A percentile compares a stretch with the other conserved stretches of the same genome.
These are phyloP conservation scores for Aspergillus haitiensis DNA, from an alignment of 495 filamentous ascomycete genomes.

Conservation along the genomic window DNA sequence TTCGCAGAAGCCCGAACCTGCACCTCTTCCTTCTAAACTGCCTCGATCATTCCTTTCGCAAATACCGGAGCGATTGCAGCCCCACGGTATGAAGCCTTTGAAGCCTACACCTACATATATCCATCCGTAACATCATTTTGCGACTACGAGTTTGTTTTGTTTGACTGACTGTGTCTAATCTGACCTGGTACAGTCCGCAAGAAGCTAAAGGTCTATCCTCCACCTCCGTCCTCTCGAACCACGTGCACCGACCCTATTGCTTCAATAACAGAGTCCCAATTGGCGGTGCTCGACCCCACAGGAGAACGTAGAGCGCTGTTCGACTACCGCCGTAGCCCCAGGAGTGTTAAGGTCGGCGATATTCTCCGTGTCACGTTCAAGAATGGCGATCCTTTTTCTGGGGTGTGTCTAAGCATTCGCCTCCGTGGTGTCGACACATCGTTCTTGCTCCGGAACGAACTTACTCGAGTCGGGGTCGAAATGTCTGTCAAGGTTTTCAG, in stretches of 20 bases:
- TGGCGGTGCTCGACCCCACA: constrained; percentile 74
- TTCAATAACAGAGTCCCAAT: constrained; percentile 62
- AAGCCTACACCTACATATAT: background rate
- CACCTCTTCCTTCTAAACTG: constrained; percentile 43
- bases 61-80: constrained; percentile 41
- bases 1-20: constrained; percentile 36
- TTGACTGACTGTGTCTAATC: background rate
- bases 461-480: constrained; percentile 87
- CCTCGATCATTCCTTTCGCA: constrained; percentile 45
- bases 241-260: constrained; percentile 61
- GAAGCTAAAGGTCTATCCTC: constrained; percentile 55
- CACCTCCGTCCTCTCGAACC: constrained; percentile 46
- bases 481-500: constrained; percentile 96
- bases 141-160: background rate
- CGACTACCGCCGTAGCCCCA: constrained; percentile 65
- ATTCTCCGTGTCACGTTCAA: constrained; percentile 84
- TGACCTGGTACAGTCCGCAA: constrained; percentile 30
- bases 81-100: constrained; percentile 31
- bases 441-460: constrained; percentile 76
- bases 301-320: constrained; percentile 81
- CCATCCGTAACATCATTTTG: no score
- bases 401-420: constrained; percentile 81
- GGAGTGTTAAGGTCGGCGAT: constrained; percentile 77
- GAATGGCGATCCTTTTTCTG: constrained; percentile 85
- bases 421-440: constrained; percentile 82